Evolutionary conservation across 2,329 filamentous ascomycete species (phyloP).

Genomic region (Cercospora janseana): DNA sequence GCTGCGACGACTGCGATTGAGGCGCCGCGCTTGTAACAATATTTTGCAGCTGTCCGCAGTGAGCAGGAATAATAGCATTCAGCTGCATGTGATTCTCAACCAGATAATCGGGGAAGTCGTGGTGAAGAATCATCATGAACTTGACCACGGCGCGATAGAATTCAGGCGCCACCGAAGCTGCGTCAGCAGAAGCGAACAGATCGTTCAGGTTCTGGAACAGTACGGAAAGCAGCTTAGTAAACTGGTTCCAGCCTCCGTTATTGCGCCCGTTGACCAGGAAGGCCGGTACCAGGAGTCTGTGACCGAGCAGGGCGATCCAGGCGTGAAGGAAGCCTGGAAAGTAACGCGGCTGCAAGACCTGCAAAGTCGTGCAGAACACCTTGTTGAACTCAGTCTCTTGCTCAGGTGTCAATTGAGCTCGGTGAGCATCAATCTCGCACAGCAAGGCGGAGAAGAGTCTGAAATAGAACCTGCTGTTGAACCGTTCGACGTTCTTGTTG

Average conservation of each 20-base stretch:
- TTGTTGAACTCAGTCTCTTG: conserved; percentile 62
- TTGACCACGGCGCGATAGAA: conserved; percentile 82
- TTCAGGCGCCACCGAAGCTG: conserved; percentile 70
- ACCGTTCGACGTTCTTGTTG: conserved; percentile 72
- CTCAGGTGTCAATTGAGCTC: conserved; percentile 28
- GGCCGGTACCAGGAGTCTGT: conserved; percentile 78
- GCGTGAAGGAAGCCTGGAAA: conserved; percentile 81
- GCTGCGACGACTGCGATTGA: conserved; percentile 64
- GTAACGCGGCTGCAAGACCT: conserved; percentile 70
- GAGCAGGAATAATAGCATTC: conserved; percentile 74
- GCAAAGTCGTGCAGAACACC: conserved; percentile 67
- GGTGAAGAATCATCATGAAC: conserved; percentile 79
- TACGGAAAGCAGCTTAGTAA: conserved; percentile 59
- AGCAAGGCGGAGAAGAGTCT: conserved; percentile 81
- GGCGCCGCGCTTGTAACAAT: conserved; percentile 80
- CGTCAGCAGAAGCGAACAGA: conserved; percentile 70
- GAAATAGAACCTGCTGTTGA: conserved; percentile 89
- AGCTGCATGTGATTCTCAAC: conserved; percentile 82
- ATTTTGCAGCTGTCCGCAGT: conserved; percentile 85
- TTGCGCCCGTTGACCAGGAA: conserved; percentile 57
- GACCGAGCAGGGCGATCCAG: conserved; percentile 79
- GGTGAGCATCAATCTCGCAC: conserved; percentile 59
- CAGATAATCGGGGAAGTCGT: conserved; percentile 92
- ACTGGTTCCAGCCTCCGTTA: conserved; percentile 67
- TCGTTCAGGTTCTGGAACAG: conserved; percentile 66